These are phyloP conservation scores for Podospora pseudopauciseta DNA, from an alignment of 495 filamentous ascomycete species.

Conservation along the genomic window DNA sequence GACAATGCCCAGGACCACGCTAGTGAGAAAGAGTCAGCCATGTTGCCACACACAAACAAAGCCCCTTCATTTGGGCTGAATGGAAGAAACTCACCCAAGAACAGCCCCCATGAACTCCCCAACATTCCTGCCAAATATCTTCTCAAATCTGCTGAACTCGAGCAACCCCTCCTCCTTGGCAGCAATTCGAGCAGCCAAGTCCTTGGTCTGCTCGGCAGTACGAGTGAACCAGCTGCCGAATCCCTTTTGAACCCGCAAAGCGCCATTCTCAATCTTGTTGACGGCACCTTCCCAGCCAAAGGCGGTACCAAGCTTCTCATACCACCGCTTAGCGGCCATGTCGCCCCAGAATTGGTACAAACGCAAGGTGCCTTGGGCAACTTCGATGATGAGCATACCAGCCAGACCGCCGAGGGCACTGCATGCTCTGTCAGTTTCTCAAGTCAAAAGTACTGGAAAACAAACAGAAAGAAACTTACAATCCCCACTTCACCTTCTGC, in stretches of 20 bases:
- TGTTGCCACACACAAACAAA: background rate
- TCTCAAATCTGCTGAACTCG: background rate
- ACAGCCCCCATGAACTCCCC: background rate
- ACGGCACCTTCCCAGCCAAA: background rate
- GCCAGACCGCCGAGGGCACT: background rate
- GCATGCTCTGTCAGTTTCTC: background rate
- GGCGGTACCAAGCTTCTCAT: background rate
- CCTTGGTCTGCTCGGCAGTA: background rate
- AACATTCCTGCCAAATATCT: background rate
- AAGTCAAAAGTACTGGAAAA: too few species aligned
- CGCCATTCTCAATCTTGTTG: background rate
- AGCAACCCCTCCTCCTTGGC: background rate
- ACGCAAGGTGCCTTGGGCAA: background rate
- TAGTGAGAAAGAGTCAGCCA: background rate
- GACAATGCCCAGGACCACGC: background rate
- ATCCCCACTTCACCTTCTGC: background rate
- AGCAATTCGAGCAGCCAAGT: background rate
- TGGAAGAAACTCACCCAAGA: background rate
- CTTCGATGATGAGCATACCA: background rate
- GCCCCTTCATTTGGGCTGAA: background rate
- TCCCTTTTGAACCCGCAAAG: background rate
- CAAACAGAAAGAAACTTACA: background rate
- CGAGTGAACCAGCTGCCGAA: background rate
- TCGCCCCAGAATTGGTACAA: background rate
- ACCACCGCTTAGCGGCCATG: background rate